A percentile compares a stretch with the other conserved stretches of the same genome.
These are phyloP conservation scores for Sphaceloma murrayae DNA, from an alignment of 2,329 filamentous ascomycete species.

Conservation along the genomic window DNA sequence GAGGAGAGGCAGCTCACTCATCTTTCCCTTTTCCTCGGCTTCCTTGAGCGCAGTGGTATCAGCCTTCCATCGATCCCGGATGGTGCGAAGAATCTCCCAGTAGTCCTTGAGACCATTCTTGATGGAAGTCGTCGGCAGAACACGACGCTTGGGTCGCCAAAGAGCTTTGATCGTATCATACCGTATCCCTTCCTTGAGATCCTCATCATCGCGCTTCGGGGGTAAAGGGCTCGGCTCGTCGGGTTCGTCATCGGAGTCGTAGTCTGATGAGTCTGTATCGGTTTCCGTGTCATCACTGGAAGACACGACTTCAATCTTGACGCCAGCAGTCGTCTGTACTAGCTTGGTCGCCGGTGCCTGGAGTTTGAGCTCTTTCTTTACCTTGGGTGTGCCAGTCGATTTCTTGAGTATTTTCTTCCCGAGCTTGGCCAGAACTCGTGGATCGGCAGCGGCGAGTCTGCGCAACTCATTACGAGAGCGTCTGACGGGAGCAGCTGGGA, in stretches of 20 bases:
- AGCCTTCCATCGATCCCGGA: constrained; percentile 53
- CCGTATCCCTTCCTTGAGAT: constrained; percentile 41
- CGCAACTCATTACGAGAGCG: constrained; percentile 40
- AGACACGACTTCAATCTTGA: constrained; percentile 18
- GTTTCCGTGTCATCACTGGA: constrained; percentile 35
- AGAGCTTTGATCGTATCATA: constrained; percentile 54
- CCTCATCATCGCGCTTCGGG: constrained; percentile 41
- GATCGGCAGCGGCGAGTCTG: constrained; percentile 34
- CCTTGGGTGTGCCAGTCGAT: background rate
- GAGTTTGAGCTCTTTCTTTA: constrained; percentile 5
- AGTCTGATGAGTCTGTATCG: constrained; percentile 39
- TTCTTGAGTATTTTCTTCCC: constrained; percentile 28
- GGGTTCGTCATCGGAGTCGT: constrained; percentile 38
- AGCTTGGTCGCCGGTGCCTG: background rate
- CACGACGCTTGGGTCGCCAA: constrained; percentile 48
- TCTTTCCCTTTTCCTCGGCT: constrained; percentile 49
- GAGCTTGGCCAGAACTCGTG: constrained; percentile 32
- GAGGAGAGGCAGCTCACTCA: constrained; percentile 44
- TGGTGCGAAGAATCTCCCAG: constrained; percentile 50
- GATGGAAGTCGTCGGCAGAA: constrained; percentile 42
- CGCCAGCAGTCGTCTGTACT: constrained; percentile 10
- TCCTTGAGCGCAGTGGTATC: constrained; percentile 47
- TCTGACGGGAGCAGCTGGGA: constrained; percentile 32
- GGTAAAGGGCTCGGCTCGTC: constrained; percentile 49
- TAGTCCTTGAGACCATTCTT: constrained; percentile 46